Percentiles rank a stretch among this genome's conserved stretches.
phyloP scores from a whole-genome alignment of 495 filamentous ascomycete species.

The Astrocystis sublimbata region DNA sequence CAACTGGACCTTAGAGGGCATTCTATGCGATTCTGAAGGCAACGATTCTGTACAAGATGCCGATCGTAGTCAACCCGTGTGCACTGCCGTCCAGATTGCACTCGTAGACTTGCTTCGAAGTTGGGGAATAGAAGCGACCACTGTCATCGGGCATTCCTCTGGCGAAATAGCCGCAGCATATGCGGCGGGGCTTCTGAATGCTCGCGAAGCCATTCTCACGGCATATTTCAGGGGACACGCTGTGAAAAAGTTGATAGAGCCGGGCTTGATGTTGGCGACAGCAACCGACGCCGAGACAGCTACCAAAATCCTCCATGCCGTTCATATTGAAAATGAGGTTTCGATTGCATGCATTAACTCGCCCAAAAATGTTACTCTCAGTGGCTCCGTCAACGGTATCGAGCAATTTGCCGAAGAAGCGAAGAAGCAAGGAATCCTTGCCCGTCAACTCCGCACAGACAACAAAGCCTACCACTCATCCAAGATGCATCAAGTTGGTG shows the following conservation, averaged over 20 bases:
- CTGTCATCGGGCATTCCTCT: slow-evolving; percentile 62
- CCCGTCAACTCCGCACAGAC: slow-evolving; percentile 19
- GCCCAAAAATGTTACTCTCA: slow-evolving; percentile 49
- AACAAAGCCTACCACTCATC: slow-evolving; percentile 48
- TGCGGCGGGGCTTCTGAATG: slow-evolving; percentile 41
- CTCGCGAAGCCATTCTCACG: slow-evolving; percentile 47
- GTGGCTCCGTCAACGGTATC: slow-evolving; percentile 44
- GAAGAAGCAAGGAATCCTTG: slow-evolving; percentile 36
- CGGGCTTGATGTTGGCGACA: slow-evolving; percentile 49
- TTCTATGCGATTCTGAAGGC: not conserved
- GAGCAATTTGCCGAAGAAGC: slow-evolving; percentile 29
- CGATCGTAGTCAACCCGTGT: slow-evolving; percentile 47
- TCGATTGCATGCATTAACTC: slow-evolving; percentile 54
- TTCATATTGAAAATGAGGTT: slow-evolving; percentile 12
- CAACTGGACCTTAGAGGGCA: slow-evolving; percentile 15
- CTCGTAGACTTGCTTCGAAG: slow-evolving; percentile 52
- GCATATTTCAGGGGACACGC: slow-evolving; percentile 49
- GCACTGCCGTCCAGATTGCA: slow-evolving; percentile 52
- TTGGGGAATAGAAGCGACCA: slow-evolving; percentile 50
- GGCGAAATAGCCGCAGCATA: slow-evolving; percentile 62
- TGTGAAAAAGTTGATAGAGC: slow-evolving; percentile 22
- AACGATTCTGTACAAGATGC: slow-evolving; percentile 22
- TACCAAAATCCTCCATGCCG: slow-evolving; percentile 15
- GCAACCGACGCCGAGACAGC: slow-evolving; percentile 32
- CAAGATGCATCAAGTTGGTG: slow-evolving; percentile 38